Base-by-base conservation (phyloP, 139 green algal species). In the Haematococcus sp. region DNA sequence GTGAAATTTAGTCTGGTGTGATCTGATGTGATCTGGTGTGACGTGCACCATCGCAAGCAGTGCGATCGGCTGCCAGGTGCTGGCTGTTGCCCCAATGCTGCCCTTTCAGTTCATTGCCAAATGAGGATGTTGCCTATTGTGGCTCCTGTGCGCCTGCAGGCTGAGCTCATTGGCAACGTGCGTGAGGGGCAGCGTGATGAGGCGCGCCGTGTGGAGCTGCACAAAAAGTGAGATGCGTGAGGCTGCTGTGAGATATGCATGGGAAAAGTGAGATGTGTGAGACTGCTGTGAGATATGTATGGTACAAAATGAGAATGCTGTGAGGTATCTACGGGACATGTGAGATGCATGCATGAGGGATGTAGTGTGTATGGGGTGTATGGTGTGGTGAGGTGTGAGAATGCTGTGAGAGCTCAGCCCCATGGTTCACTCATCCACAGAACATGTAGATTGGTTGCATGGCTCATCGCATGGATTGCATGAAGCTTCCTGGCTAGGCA, bases 131-230 rank as follows among this genome's bases (percentile, higher is more conserved):
- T 11, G 52, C 9, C 19, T 4, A 25, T 61, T 25, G 52, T 27
- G 9, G 20, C 4, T 61, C 20, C 46, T 13, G 46, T 25, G 4
- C 32, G 52, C 63, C 3, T 28, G 55, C 69, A 75, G 69, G 49
- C 54, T n/a, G 69, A 68, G 33, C 32, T 75, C n/a, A 68, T 75
- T 33, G 51, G 35, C 25, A 34, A 65, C 19, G 69, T 65, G 19
- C n/a, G 56, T 2, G 69, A 75, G 28, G 52, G 69, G n/a, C 11
- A 27, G n/a, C 54, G 54, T 11, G 69, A 75, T 30, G 34, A 40
- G 35, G 4, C 17, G 2, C 33, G 35, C 35, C 35, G 63, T 22
- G 40, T 30, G 23, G 7, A 33, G 35, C 63, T 70, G 63, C 63
- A 70, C 63, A 70, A 70, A 35, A 9, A 70, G 63, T 65, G 25